phyloP scores from a whole-genome alignment of 768 basidiomycete genomes.

The Lanmaoa rubissima region DNA sequence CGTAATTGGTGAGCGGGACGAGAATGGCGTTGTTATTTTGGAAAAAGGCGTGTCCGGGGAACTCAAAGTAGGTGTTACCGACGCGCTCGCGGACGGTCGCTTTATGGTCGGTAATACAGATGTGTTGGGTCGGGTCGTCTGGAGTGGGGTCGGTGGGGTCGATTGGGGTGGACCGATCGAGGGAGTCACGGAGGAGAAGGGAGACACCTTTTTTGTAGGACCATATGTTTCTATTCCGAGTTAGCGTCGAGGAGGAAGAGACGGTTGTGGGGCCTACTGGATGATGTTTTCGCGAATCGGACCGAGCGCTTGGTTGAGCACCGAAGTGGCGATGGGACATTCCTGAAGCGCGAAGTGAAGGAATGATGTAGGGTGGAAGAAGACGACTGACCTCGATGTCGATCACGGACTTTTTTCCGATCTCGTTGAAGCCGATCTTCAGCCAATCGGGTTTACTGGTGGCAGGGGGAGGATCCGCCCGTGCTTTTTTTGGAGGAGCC shows the following conservation, averaged over 20 bases:
- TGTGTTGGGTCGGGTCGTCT: conserved; percentile 52
- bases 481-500: conserved; percentile 52
- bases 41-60: conserved; percentile 88
- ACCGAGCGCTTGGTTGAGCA: conserved; percentile 67
- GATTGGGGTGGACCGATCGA: conserved; percentile 35
- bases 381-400: conserved; percentile 80
- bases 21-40: conserved; percentile 98
- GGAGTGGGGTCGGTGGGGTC: conserved; percentile 25
- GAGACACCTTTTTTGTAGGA: conserved; percentile 88
- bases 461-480: background rate
- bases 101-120: conserved; percentile 85
- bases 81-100: conserved; percentile 81
- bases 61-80: conserved; percentile 79
- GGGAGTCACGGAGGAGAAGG: conserved; percentile 84
- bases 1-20: conserved; percentile 79
- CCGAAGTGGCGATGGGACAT: conserved; percentile 85
- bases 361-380: background rate
- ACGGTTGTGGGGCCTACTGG: conserved; percentile 44
- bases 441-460: conserved; percentile 61
- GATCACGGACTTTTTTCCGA: conserved; percentile 69
- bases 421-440: conserved; percentile 86
- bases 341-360: conserved; percentile 47
- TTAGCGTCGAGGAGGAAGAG: conserved; percentile 3
- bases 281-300: conserved; percentile 64
- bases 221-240: conserved; percentile 61